Evolutionary conservation across 1,284 basidiomycete species (phyloP), one percentile per base, ranked within the genome.

Genomic region (Apiotrichum montevideense): DNA sequence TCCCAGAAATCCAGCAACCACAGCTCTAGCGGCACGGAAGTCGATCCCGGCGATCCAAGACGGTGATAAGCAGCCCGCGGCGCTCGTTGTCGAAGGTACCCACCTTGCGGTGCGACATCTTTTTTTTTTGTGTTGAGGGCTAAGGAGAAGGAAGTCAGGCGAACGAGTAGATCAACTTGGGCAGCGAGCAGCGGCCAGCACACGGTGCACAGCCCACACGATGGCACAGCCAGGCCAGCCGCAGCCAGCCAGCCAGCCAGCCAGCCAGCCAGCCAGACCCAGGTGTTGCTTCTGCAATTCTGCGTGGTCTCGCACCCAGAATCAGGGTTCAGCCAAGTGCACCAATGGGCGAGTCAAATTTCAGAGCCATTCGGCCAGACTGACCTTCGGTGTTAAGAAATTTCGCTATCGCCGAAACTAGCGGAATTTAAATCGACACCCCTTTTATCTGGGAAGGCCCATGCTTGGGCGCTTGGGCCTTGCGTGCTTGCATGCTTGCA

Each of bases 31-130:
- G 41, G n/a, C 10, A 42, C 41, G 11, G 9, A 6, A 6, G 6
- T 10, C 14, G 8, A 8, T 8, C 41, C 11, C 7, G n/a, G 10
- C 29, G 33, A 14, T 35, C 33, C 32, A 32, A 46, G 10, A 29
- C 9, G 9, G n/a, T 35, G 35, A 32, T 21, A 21, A 29, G 35
- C 46, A 8, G 35, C 35, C 35, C 35, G 35, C 15, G n/a, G 47
- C 21, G 15, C 8, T 21, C 9, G 37, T 42, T 41, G 35, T 11
- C 11, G 48, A 7, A 33, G 35, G 49, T 53, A 67, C 68, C 40
- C 37, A 66, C 69, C 65, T 70, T 75, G 58, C 73, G 63, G 71
- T 75, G 73, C 63, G 72, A 74, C 73, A 75, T 75, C 52, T 63
- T 65, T 62, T 47, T 57, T 49, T 51, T 48, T 14, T 46, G 54